phyloP scores from a whole-genome alignment of 1,139 yeast species.

The Geotrichum europaeum region DNA sequence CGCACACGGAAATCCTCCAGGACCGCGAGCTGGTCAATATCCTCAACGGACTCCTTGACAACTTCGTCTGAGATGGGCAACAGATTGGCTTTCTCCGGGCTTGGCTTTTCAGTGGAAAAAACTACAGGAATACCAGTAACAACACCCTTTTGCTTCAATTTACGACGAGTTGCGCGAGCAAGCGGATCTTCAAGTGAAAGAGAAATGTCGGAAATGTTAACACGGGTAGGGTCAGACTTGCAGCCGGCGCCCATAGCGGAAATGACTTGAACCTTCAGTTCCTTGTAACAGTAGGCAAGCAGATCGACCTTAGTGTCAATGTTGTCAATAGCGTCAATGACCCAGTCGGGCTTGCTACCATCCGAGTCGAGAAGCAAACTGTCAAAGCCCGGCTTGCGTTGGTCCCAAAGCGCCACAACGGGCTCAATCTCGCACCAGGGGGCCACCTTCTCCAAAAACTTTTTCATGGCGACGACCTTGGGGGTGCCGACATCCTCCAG shows the following conservation, averaged over 20 bases:
- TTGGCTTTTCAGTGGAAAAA: slow-evolving; percentile 93
- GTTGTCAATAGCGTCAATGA: slow-evolving; percentile 93
- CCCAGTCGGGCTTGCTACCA: slow-evolving; percentile 42
- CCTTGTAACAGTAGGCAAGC: slow-evolving; percentile 60
- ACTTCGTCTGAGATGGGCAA: slow-evolving; percentile 80
- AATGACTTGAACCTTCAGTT: slow-evolving; percentile 50
- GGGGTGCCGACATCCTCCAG: slow-evolving; percentile 84
- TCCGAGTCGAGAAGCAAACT: slow-evolving; percentile 43
- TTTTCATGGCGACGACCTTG: slow-evolving; percentile 72
- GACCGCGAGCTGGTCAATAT: slow-evolving; percentile 79
- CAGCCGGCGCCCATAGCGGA: slow-evolving; percentile 97
- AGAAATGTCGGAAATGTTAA: slow-evolving; percentile 72
- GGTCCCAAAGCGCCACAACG: slow-evolving; percentile 68
- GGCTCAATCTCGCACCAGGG: slow-evolving; percentile 90
- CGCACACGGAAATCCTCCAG: slow-evolving; percentile 85
- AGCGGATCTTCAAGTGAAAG: slow-evolving; percentile 87
- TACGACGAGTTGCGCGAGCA: slow-evolving; percentile 79
- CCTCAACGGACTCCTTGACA: slow-evolving; percentile 57
- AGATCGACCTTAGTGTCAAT: slow-evolving; percentile 91
- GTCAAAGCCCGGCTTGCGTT: slow-evolving; percentile 40
- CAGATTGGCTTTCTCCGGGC: slow-evolving; percentile 82
- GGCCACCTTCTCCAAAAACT: slow-evolving; percentile 61
- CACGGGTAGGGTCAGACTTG: slow-evolving; percentile 77
- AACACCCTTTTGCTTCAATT: slow-evolving; percentile 74
- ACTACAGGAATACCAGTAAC: slow-evolving; percentile 75